Percentiles rank a stretch among this genome's conserved stretches.
Conservation (phyloP, 495 filamentous ascomycete species). For the Podospora pseudoanserina region DNA sequence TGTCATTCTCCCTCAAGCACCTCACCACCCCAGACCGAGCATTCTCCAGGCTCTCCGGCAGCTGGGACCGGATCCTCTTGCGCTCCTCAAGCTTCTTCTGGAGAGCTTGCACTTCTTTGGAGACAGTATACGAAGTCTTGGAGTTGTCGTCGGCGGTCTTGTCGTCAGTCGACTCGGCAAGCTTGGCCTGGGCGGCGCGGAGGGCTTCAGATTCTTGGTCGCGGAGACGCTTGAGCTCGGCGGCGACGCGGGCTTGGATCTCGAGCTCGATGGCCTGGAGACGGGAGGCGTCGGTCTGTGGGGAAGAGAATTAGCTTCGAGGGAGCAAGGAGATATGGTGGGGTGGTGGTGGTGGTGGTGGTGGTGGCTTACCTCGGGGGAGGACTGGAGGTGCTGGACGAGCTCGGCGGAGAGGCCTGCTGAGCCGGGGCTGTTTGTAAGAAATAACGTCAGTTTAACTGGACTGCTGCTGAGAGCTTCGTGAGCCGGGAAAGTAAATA, state of each 20-base stretch:
- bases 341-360: background rate
- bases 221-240: constrained; percentile 75
- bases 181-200: constrained; percentile 60
- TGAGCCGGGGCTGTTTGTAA: constrained; percentile 62
- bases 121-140: constrained; percentile 32
- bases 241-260: constrained; percentile 80
- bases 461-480: constrained; percentile 7
- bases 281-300: constrained; percentile 80
- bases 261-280: constrained; percentile 77
- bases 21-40: constrained; percentile 74
- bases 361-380: constrained; percentile 67
- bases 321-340: constrained; percentile 1
- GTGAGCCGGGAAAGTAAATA: constrained; percentile 6
- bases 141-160: constrained; percentile 8
- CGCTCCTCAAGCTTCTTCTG: constrained; percentile 68
- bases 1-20: constrained; percentile 81
- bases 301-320: constrained; percentile 2
- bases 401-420: constrained; percentile 84
- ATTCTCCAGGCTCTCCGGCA: constrained; percentile 60
- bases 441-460: background rate
- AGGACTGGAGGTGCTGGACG: constrained; percentile 75
- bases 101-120: constrained; percentile 55
- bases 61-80: constrained; percentile 59
- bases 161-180: constrained; percentile 32
- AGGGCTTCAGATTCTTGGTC: constrained; percentile 54